A percentile compares a stretch with the other conserved stretches of the same genome.
Evolutionary conservation across 495 filamentous ascomycete species (phyloP).

Genomic region (Ascodesmis nigricans): DNA sequence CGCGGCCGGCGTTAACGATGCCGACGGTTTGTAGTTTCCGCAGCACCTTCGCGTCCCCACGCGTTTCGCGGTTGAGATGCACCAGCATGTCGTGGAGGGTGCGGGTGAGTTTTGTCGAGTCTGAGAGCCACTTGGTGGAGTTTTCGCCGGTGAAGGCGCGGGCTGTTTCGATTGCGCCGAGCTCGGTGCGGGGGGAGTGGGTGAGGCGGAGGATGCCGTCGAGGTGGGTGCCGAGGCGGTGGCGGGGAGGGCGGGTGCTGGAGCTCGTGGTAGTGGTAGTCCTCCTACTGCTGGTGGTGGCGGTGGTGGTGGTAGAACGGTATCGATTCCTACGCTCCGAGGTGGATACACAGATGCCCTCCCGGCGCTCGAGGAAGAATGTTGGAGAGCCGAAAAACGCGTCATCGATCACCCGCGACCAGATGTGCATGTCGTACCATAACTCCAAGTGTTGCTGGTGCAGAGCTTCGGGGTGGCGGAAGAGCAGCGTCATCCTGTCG

Average conservation of each 20-base stretch:
- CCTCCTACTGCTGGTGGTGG: no score
- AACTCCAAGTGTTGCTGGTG: no score
- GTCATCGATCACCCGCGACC: no score
- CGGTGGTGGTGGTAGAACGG: constrained; percentile 1
- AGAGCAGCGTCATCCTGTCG: no score
- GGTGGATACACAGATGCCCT: constrained; percentile 2
- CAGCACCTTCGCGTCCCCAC: no score
- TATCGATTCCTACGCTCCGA: constrained; percentile 4
- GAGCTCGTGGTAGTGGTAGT: no score
- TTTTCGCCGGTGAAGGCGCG: neutral
- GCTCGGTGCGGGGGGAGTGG: constrained; percentile 2
- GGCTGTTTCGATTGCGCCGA: constrained; percentile 2
- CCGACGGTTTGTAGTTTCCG: constrained; percentile 6
- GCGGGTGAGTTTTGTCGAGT: constrained; percentile 5
- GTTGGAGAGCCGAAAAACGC: no score
- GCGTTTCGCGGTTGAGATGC: neutral
- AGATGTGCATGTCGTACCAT: no score
- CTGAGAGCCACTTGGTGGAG: constrained; percentile 1
- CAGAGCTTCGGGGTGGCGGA: no score
- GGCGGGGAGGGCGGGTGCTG: no score
- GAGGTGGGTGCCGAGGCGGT: constrained; percentile 3
- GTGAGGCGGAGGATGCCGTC: constrained; percentile 2
- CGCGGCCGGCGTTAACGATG: constrained; percentile 3
- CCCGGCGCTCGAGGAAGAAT: constrained; percentile 2
- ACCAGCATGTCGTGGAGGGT: constrained; percentile 8